Base-by-base conservation (phyloP, 352 stramenopile genomes). In the Phytophthora syringae region DNA sequence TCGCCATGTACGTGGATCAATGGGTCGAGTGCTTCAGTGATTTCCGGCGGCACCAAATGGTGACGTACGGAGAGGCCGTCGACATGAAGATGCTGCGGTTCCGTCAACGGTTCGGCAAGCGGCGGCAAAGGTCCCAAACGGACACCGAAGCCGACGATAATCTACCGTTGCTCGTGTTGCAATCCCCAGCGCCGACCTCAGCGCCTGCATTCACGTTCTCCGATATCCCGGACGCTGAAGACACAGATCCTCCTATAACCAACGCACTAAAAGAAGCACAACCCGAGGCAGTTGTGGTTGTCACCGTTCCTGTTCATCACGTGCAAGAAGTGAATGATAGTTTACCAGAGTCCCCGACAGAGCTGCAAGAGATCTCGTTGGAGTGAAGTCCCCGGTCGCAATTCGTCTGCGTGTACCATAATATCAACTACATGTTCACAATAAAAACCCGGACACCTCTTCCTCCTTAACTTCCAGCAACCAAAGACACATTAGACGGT, bases 21-120 rank as follows among this genome's bases (percentile, higher is more conserved):
- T 80, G 72, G 64, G 68, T 75, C 18, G 72, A 80, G 18, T 80
- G 68, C 28, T 75, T 73, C 56, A 65, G 72, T 22, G 72, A 80
- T 37, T 75, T 68, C 28, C 56, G 72, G 7, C 60, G 72, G 45
- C 75, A 74, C 32, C 64, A 73, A 67, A 77, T 77, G 69, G 69
- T 74, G 16, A n/a, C 50, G 11, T 77, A 77, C 40, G 28, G 39
- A 2, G 53, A 70, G 21, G 48, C 49, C 22, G 58, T 60, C 7
- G 55, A 67, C 30, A 63, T 67, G 48, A 70, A 57, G 37, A 15
- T 67, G 43, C 40, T 77, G 18, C 64, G 64, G 4, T 77, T 70
- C n/a, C 59, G 49, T 2, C 69, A 73, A 34, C 64, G 69, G 7
- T 71, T 74, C 27, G 49, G 69, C 20, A 73, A 71, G 36, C 58